phyloP scores from a whole-genome alignment of 1,284 basidiomycete genomes.

The Puccinia brachypodii region DNA sequence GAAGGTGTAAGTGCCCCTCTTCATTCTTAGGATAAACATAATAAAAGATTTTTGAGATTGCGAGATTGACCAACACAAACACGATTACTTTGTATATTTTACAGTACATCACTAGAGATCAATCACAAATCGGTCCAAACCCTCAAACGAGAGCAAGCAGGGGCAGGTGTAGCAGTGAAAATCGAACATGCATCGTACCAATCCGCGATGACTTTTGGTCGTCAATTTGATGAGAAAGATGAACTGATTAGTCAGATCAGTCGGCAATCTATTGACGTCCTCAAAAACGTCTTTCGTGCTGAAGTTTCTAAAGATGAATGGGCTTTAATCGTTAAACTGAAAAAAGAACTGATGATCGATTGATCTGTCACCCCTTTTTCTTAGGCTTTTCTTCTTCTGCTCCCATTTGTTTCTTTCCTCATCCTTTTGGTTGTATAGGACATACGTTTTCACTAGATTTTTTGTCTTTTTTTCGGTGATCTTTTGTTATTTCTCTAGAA shows the following conservation, averaged over 20 bases:
- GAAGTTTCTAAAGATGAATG: conserved; percentile 91
- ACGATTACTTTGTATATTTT: conserved; percentile 18
- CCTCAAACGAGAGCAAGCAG: conserved; percentile 87
- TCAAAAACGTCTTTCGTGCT: conserved; percentile 85
- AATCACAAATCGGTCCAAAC: conserved; percentile 78
- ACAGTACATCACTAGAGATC: conserved; percentile 87
- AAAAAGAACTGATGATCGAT: conserved; percentile 67
- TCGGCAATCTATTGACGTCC: conserved; percentile 86
- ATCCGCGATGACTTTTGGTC: conserved; percentile 86
- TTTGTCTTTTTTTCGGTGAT: too few species aligned
- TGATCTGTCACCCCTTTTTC: conserved; percentile 46
- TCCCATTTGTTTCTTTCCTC: background rate
- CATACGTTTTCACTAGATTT: too few species aligned
- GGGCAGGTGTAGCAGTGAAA: conserved; percentile 95
- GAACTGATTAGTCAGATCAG: conserved; percentile 88
- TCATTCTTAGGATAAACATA: background rate
- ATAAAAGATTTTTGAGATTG: background rate
- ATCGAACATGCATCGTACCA: conserved; percentile 97
- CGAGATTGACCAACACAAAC: background rate
- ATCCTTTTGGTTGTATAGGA: too few species aligned
- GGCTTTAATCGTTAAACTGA: conserved; percentile 87
- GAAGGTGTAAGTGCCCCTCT: conserved; percentile 72
- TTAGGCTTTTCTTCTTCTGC: background rate
- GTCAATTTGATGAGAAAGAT: conserved; percentile 92
- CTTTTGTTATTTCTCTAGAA: too few species aligned